Evolutionary conservation across 2,329 filamentous ascomycete species (phyloP).

Genomic region (Penicillium sp.): DNA sequence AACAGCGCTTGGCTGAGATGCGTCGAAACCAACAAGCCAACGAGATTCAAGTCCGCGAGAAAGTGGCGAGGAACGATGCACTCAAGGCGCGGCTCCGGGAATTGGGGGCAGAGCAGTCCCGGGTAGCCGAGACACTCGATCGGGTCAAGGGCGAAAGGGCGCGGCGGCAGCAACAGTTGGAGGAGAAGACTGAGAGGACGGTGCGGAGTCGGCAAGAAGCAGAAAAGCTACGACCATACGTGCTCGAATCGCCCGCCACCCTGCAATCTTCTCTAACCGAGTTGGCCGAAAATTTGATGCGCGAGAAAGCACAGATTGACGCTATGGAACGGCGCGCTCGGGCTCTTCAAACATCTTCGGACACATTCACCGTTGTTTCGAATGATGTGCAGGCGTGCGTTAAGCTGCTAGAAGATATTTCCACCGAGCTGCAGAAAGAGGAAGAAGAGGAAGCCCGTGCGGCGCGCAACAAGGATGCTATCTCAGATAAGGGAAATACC

Average conservation of each 20-base stretch:
- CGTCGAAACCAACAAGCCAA: conserved; percentile 76
- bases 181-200: conserved; percentile 53
- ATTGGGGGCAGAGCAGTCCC: conserved; percentile 77
- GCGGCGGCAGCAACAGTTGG: conserved; percentile 65
- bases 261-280: conserved; percentile 82
- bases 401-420: conserved; percentile 85
- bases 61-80: conserved; percentile 82
- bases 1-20: conserved; percentile 77
- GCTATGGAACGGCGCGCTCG: conserved; percentile 82
- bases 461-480: conserved; percentile 77
- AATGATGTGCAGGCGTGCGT: conserved; percentile 86
- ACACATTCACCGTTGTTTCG: conserved; percentile 82
- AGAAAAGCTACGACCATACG: conserved; percentile 86
- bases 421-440: conserved; percentile 81
- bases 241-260: conserved; percentile 80
- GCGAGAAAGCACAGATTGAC: conserved; percentile 84
- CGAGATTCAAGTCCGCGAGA: conserved; percentile 79
- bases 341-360: conserved; percentile 85
- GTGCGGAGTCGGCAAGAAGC: conserved; percentile 79
- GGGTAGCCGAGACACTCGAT: conserved; percentile 79
- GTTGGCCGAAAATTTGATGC: conserved; percentile 73
- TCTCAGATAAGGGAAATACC: conserved; percentile 84
- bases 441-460: conserved; percentile 86
- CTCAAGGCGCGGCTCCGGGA: conserved; percentile 81
- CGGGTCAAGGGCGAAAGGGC: conserved; percentile 78